These are phyloP conservation scores for Pleurotus giganteus DNA, from an alignment of 768 basidiomycete species.

Conservation along the genomic window DNA sequence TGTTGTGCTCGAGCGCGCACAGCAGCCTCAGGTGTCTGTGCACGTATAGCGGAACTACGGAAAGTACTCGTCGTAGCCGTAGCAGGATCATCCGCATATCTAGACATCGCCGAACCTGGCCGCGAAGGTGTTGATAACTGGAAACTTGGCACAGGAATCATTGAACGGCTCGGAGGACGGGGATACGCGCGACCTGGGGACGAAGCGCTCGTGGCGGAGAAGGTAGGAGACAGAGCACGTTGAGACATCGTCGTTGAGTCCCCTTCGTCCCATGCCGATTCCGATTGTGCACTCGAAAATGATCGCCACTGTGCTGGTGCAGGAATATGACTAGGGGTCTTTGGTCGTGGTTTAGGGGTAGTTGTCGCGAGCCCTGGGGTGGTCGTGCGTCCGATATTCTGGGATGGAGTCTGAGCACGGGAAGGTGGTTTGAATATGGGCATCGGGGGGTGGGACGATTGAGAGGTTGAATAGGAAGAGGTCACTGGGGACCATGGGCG, in stretches of 20 bases:
- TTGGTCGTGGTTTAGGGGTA: slow-evolving; percentile 68
- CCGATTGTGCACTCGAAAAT: slow-evolving; percentile 45
- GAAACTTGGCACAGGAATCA: slow-evolving; percentile 77
- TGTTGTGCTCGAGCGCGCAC: slow-evolving; percentile 61
- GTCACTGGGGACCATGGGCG: slow-evolving; percentile 79
- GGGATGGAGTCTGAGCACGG: slow-evolving; percentile 58
- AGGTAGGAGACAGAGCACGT: slow-evolving; percentile 65
- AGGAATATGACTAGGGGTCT: slow-evolving; percentile 81
- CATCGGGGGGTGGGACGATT: slow-evolving; percentile 46
- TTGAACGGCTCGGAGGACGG: slow-evolving; percentile 79
- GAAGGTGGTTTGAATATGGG: slow-evolving; percentile 48
- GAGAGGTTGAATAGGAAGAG: slow-evolving; percentile 68
- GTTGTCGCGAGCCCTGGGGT: slow-evolving; percentile 30
- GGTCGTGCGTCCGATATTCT: slow-evolving; percentile 21
- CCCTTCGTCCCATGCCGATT: slow-evolving; percentile 46
- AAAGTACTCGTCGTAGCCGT: slow-evolving; percentile 42
- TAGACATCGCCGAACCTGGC: slow-evolving; percentile 70
- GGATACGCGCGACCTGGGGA: slow-evolving; percentile 47
- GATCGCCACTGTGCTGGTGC: slow-evolving; percentile 52
- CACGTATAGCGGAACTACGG: slow-evolving; percentile 40
- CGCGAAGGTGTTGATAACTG: slow-evolving; percentile 69
- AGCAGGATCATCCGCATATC: slow-evolving; percentile 53
- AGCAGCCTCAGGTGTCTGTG: slow-evolving; percentile 69
- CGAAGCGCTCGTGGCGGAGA: slow-evolving; percentile 40
- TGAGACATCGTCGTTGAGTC: slow-evolving; percentile 43